Evolutionary conservation across 2,329 filamentous ascomycete species (phyloP), one percentile per base, ranked within the genome.

Genomic region (Aureobasidium sp.): DNA sequence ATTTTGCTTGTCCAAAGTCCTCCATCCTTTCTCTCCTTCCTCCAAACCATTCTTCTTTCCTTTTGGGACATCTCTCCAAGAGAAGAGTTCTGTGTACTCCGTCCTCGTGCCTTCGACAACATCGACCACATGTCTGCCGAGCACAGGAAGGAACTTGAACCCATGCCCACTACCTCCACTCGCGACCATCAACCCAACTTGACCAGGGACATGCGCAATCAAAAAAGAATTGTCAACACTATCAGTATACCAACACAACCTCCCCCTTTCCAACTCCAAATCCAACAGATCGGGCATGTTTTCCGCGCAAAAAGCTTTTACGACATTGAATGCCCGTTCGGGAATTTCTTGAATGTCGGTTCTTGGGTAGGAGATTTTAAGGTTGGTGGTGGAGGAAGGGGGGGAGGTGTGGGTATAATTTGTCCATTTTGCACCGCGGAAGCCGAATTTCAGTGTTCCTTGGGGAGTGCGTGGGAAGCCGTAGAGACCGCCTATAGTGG

Each of bases 141-240:
- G 22, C 8, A 70, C 69, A 6, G 70, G 70, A 52, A 73, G 44
- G 58, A 69, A 72, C 61, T 72, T 72, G 63, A 72, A 73, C 0
- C 68, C 71, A 63, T 73, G 71, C 14, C 70, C 71, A 47, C 66
- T 68, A 1, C 69, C 70, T 5, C 68, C 71, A 14, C 66, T 70
- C 3, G 70, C 70, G 3, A 73, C 70, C 20, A 73, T 64, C 15
- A 73, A 52, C 1, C 61, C 52, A 5, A 2, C n/a, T 9, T 27
- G n/a, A 20, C 45, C 52, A 45, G 61, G 61, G 5, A 62, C 61
- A 31, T 47, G 58, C 37, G 63, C 61, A n/a, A 66, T 64, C 5
- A 67, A 27, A 47, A 67, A 64, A 3, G 60, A 60, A 37, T 67
- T 64, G n/a, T 67, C 60, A 8, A 66, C 57, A 45, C 57, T 64